Base-by-base conservation (phyloP, 352 stramenopile species). In the Lagenidium sp. region DNA sequence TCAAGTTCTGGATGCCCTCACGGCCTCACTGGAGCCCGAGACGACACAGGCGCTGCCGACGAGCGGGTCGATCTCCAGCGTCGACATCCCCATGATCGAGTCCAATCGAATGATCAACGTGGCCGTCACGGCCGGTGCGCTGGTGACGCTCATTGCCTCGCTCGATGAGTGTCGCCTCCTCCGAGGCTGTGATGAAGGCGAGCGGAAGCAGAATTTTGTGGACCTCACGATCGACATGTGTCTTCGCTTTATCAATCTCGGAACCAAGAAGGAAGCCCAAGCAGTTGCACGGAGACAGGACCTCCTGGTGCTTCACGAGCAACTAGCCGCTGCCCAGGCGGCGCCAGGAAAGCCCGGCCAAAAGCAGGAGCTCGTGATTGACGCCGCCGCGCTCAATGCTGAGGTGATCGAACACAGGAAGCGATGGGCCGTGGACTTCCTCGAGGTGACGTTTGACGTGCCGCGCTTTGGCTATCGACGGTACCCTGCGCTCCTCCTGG, bases 401-500 rank as follows among this genome's bases (percentile, higher is more conserved):
- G 44, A 60, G 19, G 44, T 23, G 15, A 50, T 60, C 44, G 46
- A 57, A 21, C 77, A 67, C 36, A 44, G 62, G 37, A 7, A 26
- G 0, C 42, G 26, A 0, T 91, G 75, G 73, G 68, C 69, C 28
- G 49, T 48, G 11, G 26, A 69, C 13, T 29, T 88, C 6, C 53
- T 89, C 8, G 61, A 86, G 32, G 22, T 46, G 20, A 44, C 34
- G 6, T 60, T 76, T 18, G 60, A 65, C 20, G 41, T 78, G 0
- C 38, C 36, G 3, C 63, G 78, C 0, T 85, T 87, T 41, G 54
- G 53, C 8, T 84, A 87, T 25, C n/a, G 36, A 0, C 43, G 39
- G 4, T 77, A 83, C n/a, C 43, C 73, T 0, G 64, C 62, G 0
- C 36, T 91, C 1, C 31, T 87, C 1, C 55, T 91, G 2, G 70